Percentiles rank a stretch among this genome's conserved stretches.
Evolutionary conservation across 1,284 basidiomycete species (phyloP).

Genomic region (Puccinia novopanici): DNA sequence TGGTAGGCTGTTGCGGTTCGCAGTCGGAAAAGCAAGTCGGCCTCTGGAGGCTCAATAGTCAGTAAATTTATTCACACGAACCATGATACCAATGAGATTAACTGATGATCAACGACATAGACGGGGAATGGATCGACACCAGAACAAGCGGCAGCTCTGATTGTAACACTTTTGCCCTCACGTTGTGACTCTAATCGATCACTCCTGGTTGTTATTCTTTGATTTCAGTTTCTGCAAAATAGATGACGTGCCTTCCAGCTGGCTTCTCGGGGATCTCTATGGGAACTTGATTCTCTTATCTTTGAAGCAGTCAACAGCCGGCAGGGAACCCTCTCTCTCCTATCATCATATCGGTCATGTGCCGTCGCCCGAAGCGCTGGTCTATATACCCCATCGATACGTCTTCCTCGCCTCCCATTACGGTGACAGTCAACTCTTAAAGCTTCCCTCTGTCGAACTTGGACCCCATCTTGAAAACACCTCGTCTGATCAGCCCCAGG

Average conservation of each 20-base stretch:
- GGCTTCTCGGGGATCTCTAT: constrained; percentile 39
- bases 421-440: constrained; percentile 43
- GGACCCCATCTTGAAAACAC: neutral
- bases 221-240: constrained; percentile 35
- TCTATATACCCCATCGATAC: constrained; percentile 23
- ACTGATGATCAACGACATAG: neutral
- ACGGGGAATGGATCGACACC: constrained; percentile 1
- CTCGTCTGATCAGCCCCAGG: neutral
- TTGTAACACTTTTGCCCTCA: neutral
- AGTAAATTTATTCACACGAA: neutral
- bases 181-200: constrained; percentile 3
- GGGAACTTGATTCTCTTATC: constrained; percentile 21
- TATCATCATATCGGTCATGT: constrained; percentile 26
- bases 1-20: constrained; percentile 44
- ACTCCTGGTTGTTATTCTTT: neutral
- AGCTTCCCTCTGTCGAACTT: neutral
- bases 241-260: constrained; percentile 18
- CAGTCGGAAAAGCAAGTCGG: constrained; percentile 36
- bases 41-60: constrained; percentile 16
- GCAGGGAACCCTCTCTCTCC: neutral
- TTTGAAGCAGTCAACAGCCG: neutral
- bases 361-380: constrained; percentile 40
- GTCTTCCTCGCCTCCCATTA: constrained; percentile 48
- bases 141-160: constrained; percentile 34
- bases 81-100: neutral